Evolutionary conservation across 768 basidiomycete genomes (phyloP).

Genomic region (Collybia nuda): DNA sequence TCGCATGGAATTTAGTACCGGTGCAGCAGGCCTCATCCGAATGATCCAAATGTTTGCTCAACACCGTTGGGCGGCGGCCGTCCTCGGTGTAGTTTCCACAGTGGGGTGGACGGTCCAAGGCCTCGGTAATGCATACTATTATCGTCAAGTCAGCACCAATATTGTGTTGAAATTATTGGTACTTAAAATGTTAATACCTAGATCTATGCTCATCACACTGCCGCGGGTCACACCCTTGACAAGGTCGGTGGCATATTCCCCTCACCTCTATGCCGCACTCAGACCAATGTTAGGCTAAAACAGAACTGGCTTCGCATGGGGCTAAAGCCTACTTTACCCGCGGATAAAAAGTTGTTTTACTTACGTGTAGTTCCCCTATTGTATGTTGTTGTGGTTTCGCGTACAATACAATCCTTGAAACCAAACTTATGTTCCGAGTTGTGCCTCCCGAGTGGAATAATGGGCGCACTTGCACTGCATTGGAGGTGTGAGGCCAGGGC

Average conservation of each 20-base stretch:
- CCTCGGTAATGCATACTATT: slow-evolving; percentile 77
- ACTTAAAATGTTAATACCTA: slow-evolving; percentile 24
- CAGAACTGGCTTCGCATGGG: slow-evolving; percentile 80
- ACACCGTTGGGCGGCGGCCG: slow-evolving; percentile 74
- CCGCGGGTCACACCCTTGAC: slow-evolving; percentile 86
- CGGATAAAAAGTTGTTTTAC: slow-evolving; percentile 44
- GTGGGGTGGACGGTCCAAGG: slow-evolving; percentile 89
- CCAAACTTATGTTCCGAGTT: too few species aligned
- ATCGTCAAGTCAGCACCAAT: slow-evolving; percentile 59
- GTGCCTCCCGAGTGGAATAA: not conserved
- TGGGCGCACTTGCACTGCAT: not conserved
- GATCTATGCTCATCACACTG: slow-evolving; percentile 78
- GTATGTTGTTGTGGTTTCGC: not conserved
- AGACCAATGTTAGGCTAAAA: slow-evolving; percentile 59
- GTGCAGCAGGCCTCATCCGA: slow-evolving; percentile 93
- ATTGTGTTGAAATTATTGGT: slow-evolving; percentile 5
- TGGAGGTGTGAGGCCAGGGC: not conserved
- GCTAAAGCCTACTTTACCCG: slow-evolving; percentile 88
- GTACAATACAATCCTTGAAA: not conserved
- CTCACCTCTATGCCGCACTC: not conserved
- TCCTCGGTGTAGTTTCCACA: slow-evolving; percentile 79
- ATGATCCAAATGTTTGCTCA: slow-evolving; percentile 79
- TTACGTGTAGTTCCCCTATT: not conserved
- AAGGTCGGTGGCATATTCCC: slow-evolving; percentile 50
- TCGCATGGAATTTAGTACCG: slow-evolving; percentile 56